phyloP scores from a whole-genome alignment of 352 stramenopile species.

The Pythium utonaiense region DNA sequence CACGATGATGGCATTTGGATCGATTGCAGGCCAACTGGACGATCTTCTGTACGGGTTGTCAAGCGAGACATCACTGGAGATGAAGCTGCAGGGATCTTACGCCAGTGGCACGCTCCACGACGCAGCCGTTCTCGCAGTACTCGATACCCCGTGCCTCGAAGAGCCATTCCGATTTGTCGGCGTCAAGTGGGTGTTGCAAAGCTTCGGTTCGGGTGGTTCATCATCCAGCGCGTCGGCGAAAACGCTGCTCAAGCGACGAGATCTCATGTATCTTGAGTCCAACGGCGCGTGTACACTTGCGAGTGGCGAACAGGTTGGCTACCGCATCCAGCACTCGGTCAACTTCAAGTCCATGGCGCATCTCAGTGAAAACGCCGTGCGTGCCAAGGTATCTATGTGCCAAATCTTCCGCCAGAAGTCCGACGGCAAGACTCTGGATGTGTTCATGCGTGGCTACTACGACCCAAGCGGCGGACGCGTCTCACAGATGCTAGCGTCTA shows the following conservation, averaged over 20 bases:
- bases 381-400: conserved; percentile 39
- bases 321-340: conserved; percentile 63
- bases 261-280: conserved; percentile 58
- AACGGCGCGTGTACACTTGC: conserved; percentile 31
- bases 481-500: conserved; percentile 44
- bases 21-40: conserved; percentile 45
- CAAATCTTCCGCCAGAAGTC: conserved; percentile 44
- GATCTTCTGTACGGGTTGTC: conserved; percentile 59
- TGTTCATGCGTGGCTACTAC: conserved; percentile 55
- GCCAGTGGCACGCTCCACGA: conserved; percentile 36
- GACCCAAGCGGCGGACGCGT: conserved; percentile 39
- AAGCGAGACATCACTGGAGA: conserved; percentile 43
- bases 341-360: conserved; percentile 47
- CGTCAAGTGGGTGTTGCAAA: conserved; percentile 50
- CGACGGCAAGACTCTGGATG: conserved; percentile 34
- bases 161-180: conserved; percentile 57
- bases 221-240: conserved; percentile 18
- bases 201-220: conserved; percentile 24
- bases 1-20: conserved; percentile 40
- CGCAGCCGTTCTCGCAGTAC: conserved; percentile 36
- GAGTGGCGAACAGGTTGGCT: conserved; percentile 46
- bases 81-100: conserved; percentile 63
- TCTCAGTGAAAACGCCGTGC: conserved; percentile 39
- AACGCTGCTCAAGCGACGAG: conserved; percentile 40
- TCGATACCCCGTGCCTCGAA: conserved; percentile 32